Evolutionary conservation across 441 rosid genomes (phyloP).

Genomic region (Corymbia calophylla): DNA sequence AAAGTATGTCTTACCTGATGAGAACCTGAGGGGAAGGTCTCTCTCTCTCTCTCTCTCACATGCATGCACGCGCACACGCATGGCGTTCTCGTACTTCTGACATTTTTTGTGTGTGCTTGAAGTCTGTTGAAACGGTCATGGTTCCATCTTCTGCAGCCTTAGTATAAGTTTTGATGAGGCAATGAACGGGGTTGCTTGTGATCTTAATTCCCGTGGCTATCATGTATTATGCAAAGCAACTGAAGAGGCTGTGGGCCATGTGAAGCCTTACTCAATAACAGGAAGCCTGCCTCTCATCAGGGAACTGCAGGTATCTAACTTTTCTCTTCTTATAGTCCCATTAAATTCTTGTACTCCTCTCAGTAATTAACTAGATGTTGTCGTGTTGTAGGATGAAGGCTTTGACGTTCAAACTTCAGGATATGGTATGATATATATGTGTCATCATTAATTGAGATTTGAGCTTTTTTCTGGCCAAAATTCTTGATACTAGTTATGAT

Average conservation of each 20-base stretch:
- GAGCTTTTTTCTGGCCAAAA: not conserved
- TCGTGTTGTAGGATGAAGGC: slow-evolving; percentile 63
- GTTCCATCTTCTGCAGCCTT: slow-evolving; percentile 33
- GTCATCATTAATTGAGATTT: not conserved
- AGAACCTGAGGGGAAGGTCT: slow-evolving; percentile 80
- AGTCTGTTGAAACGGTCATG: not conserved
- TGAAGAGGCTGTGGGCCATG: slow-evolving; percentile 79
- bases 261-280: slow-evolving; percentile 89
- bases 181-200: slow-evolving; percentile 78
- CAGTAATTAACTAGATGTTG: not conserved
- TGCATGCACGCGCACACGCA: not conserved
- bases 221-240: slow-evolving; percentile 85
- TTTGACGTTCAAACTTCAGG: slow-evolving; percentile 93
- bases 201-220: slow-evolving; percentile 83
- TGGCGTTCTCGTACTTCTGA: not conserved
- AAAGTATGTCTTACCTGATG: slow-evolving; percentile 66
- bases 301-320: slow-evolving; percentile 57
- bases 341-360: not conserved
- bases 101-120: not conserved
- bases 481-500: not conserved
- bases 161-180: slow-evolving; percentile 70
- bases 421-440: slow-evolving; percentile 44
- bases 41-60: not conserved
- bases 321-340: not conserved
- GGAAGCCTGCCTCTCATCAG: slow-evolving; percentile 92